Evolutionary conservation across 495 filamentous ascomycete genomes (phyloP).

Genomic region (Aspergillus leporis): DNA sequence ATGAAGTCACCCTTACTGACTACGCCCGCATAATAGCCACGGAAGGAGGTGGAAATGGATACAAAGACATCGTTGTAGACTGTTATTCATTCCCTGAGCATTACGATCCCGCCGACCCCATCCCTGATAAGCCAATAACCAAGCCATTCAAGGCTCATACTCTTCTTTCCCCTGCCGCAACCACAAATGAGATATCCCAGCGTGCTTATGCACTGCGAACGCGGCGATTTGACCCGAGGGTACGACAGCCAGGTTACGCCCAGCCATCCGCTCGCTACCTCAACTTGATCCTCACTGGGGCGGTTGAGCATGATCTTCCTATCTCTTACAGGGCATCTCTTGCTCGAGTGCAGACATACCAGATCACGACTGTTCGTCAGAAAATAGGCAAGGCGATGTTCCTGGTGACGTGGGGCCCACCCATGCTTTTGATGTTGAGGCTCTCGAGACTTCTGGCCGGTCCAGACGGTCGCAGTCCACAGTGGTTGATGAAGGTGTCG

Average conservation of each 20-base stretch:
- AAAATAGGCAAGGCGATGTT: conserved; percentile 63
- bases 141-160: conserved; percentile 58
- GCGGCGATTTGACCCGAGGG: not conserved
- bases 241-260: conserved; percentile 66
- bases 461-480: conserved; percentile 62
- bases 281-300: conserved; percentile 71
- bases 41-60: conserved; percentile 81
- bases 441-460: conserved; percentile 54
- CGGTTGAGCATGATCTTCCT: conserved; percentile 74
- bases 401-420: conserved; percentile 58
- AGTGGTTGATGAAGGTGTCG: conserved; percentile 58
- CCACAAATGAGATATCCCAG: conserved; percentile 11
- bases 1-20: conserved; percentile 82
- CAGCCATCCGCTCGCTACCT: conserved; percentile 86
- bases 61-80: conserved; percentile 77
- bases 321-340: conserved; percentile 72
- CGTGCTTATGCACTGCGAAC: conserved; percentile 4
- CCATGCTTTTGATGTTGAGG: conserved; percentile 49
- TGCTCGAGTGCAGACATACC: conserved; percentile 63
- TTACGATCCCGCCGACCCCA: conserved; percentile 36
- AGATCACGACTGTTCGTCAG: conserved; percentile 65
- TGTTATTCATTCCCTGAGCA: conserved; percentile 64
- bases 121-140: conserved; percentile 41
- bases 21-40: conserved; percentile 85
- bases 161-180: conserved; percentile 51